These are phyloP conservation scores for Eucalyptus erythrocorys DNA, from an alignment of 345 rosid genomes.

Conservation along the genomic window DNA sequence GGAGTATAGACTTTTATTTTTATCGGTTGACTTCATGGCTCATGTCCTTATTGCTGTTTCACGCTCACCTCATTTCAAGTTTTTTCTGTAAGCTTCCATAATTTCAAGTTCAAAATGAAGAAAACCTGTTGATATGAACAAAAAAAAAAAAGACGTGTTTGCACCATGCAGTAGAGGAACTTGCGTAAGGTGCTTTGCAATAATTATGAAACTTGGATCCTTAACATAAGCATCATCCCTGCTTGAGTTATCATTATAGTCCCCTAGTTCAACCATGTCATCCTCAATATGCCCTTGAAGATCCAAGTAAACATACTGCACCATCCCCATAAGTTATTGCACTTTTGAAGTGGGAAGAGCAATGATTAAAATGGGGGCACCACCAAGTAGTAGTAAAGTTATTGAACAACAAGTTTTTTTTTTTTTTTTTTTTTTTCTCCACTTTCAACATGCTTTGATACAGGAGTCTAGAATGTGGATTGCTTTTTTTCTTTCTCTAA, in stretches of 20 bases:
- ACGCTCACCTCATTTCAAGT: constrained; percentile 50
- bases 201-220: constrained; percentile 38
- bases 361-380: not conserved
- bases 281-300: constrained; percentile 65
- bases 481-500: too few relatives aligned
- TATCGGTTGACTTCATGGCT: constrained; percentile 57
- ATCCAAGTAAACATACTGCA: constrained; percentile 72
- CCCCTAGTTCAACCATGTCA: constrained; percentile 47
- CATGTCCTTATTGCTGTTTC: constrained; percentile 69
- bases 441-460: too few relatives aligned
- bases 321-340: not conserved
- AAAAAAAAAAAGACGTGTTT: not conserved
- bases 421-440: too few relatives aligned
- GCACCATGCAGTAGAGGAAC: constrained; percentile 3
- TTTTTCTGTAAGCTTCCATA: constrained; percentile 4
- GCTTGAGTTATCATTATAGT: constrained; percentile 17
- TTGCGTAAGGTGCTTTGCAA: constrained; percentile 58
- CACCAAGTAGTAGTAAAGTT: not conserved
- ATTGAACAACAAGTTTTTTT: not conserved
- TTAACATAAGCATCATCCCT: constrained; percentile 24
- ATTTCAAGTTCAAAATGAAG: not conserved
- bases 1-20: constrained; percentile 83
- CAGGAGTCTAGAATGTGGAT: too few relatives aligned
- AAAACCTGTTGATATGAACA: not conserved
- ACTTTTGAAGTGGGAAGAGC: not conserved